Evolutionary conservation across 345 rosid genomes (phyloP), one percentile per base, ranked within the genome.

Genomic region (Gossypium rotundifolium): DNA sequence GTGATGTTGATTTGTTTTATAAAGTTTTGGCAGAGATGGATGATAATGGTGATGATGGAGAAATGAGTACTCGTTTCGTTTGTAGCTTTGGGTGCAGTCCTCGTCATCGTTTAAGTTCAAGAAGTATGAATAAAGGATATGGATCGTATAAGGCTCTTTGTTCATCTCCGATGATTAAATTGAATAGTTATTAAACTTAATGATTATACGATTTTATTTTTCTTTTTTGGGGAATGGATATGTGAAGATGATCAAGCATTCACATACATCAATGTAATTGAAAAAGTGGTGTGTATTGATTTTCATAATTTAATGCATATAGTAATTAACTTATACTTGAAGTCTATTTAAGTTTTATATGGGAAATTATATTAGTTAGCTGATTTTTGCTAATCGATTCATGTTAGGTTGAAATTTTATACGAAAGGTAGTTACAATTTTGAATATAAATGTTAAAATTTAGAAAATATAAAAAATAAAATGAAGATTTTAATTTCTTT

Each of bases 1-100:
- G 98, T 11, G 86, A 90, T 51, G 93, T 90, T 44, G 89, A 87
- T 75, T 72, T 82, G 79, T 91, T 91, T 79, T 80, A 72, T 45
- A 84, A 83, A 77, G 88, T 85, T 51, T 65, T 93, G 60, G 90
- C 87, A 0, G 86, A 84, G 74, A 88, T 93, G 81, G 69, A 69
- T 18, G 60, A 55, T 18, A 18, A 18, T 45, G 81, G 73, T 8
- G 77, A 70, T 8, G 77, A 73, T 58, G 16, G 33, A 17, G 82
- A 73, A 20, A 23, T 25, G 0, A 66, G 9, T 57, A 16, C 29
- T 22, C 82, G 78, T 20, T 63, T 77, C 55, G 59, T 72, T 65
- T 79, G 84, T 7, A 52, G 82, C 1, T 18, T 74, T 13, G 53
- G 59, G 46, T 81, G 27, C 49, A 78, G 80, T 72, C 81, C 72